Conservation (phyloP, 495 filamentous ascomycete species). For the Daldinia decipiens region DNA sequence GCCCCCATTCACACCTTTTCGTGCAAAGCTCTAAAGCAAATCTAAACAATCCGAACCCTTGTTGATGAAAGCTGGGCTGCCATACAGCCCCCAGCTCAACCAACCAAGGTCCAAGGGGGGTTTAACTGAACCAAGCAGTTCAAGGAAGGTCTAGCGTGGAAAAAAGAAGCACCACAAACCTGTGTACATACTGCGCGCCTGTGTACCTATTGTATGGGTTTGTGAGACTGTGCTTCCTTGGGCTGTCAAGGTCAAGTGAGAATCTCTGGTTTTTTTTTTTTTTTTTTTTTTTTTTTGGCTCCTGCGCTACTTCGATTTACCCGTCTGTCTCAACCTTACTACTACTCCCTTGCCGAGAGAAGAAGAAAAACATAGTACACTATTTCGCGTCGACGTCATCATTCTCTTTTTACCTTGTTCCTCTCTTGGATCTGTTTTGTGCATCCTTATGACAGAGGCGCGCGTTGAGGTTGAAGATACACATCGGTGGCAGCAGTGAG, state of each 20-base stretch:
- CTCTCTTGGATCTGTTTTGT: slow-evolving; percentile 11
- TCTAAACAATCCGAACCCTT: slow-evolving; percentile 39
- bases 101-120: slow-evolving; percentile 16
- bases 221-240: slow-evolving; percentile 38
- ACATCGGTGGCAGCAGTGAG: slow-evolving; percentile 15
- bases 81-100: slow-evolving; percentile 32
- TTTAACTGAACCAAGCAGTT: slow-evolving; percentile 26
- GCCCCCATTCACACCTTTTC: slow-evolving; percentile 34
- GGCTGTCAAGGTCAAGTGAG: slow-evolving; percentile 26
- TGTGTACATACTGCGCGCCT: slow-evolving; percentile 34
- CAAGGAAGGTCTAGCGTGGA: slow-evolving; percentile 36
- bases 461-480: slow-evolving; percentile 17
- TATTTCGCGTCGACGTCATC: slow-evolving; percentile 26
- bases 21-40: slow-evolving; percentile 36
- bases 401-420: slow-evolving; percentile 9
- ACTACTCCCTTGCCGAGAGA: slow-evolving; percentile 11
- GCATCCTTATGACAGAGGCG: slow-evolving; percentile 26
- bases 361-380: slow-evolving; percentile 9
- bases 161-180: slow-evolving; percentile 33
- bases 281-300: slow-evolving; percentile 21
- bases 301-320: slow-evolving; percentile 42
- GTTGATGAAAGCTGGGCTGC: slow-evolving; percentile 34
- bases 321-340: slow-evolving; percentile 37
- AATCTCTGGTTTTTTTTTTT: slow-evolving; percentile 14
- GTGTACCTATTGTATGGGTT: slow-evolving; percentile 39